Evolutionary conservation across 495 filamentous ascomycete species (phyloP).

Genomic region (Aspergillus ostianus): DNA sequence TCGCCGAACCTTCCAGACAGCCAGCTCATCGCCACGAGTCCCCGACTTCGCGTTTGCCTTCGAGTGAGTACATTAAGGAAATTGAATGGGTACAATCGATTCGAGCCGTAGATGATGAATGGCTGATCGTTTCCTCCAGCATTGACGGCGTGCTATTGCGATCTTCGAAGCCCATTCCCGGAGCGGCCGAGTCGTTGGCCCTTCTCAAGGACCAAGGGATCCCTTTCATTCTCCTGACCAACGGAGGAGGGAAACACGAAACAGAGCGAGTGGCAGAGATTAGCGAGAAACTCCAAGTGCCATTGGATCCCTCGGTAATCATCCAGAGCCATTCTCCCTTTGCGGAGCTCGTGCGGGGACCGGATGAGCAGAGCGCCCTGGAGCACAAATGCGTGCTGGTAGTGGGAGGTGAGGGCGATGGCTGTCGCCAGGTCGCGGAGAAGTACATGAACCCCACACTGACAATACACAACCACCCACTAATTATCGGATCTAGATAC

Average conservation of each 20-base stretch:
- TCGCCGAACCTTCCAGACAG: slow-evolving; percentile 32
- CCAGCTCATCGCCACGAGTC: slow-evolving; percentile 29
- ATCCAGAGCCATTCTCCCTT: slow-evolving; percentile 87
- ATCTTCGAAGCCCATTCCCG: slow-evolving; percentile 73
- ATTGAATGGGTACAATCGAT: background rate
- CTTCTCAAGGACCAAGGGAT: slow-evolving; percentile 69
- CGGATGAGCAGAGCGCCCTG: slow-evolving; percentile 38
- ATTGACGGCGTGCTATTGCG: slow-evolving; percentile 97
- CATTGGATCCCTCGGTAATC: slow-evolving; percentile 63
- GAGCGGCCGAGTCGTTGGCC: slow-evolving; percentile 70
- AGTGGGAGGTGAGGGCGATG: slow-evolving; percentile 74
- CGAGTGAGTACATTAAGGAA: slow-evolving; percentile 56
- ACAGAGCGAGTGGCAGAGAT: slow-evolving; percentile 67
- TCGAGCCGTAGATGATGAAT: slow-evolving; percentile 5
- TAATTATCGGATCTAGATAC: slow-evolving; percentile 48
- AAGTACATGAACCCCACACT: slow-evolving; percentile 27
- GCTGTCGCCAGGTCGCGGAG: slow-evolving; percentile 73
- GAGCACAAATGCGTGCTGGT: slow-evolving; percentile 76
- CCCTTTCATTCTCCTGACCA: slow-evolving; percentile 84
- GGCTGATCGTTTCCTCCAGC: slow-evolving; percentile 37
- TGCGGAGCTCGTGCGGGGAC: slow-evolving; percentile 49
- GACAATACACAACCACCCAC: background rate
- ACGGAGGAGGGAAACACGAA: slow-evolving; percentile 82
- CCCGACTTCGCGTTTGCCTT: slow-evolving; percentile 80
- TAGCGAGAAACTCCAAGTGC: slow-evolving; percentile 57